Evolutionary conservation across 2,329 filamentous ascomycete species (phyloP).

Genomic region (Phialophora macrospora): DNA sequence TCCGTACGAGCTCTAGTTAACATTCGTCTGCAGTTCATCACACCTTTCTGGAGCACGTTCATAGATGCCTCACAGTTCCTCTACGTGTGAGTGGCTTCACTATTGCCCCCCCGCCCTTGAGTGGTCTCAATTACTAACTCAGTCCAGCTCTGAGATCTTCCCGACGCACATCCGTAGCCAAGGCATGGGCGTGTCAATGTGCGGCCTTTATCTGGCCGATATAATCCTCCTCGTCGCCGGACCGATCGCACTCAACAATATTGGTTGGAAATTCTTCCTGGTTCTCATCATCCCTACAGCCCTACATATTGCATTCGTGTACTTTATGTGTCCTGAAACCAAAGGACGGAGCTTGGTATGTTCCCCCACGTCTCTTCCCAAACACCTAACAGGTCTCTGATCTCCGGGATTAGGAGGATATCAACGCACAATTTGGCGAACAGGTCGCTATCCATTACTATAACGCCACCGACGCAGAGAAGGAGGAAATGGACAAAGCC

Average conservation of each 20-base stretch:
- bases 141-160: slow-evolving; percentile 38
- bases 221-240: slow-evolving; percentile 46
- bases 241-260: slow-evolving; percentile 43
- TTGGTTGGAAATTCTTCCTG: slow-evolving; percentile 49
- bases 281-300: slow-evolving; percentile 45
- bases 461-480: slow-evolving; percentile 41
- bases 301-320: slow-evolving; percentile 44
- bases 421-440: slow-evolving; percentile 47
- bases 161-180: slow-evolving; percentile 35
- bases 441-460: slow-evolving; percentile 41
- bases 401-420: slow-evolving; percentile 42
- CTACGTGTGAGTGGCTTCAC: slow-evolving; percentile 52
- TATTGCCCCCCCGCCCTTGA: slow-evolving; percentile 43
- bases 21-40: slow-evolving; percentile 21
- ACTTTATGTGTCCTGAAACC: slow-evolving; percentile 47
- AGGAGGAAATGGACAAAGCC: slow-evolving; percentile 38
- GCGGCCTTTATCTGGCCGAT: slow-evolving; percentile 44
- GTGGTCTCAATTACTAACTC: neutral
- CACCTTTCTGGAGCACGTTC: slow-evolving; percentile 35
- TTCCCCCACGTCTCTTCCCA: neutral
- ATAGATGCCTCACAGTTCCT: slow-evolving; percentile 56
- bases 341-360: slow-evolving; percentile 43
- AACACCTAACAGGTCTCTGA: neutral
- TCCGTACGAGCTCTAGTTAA: neutral
- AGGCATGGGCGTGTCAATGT: slow-evolving; percentile 36